Base-by-base conservation (phyloP, 768 basidiomycete species). In the Plicaturopsis crispa region DNA sequence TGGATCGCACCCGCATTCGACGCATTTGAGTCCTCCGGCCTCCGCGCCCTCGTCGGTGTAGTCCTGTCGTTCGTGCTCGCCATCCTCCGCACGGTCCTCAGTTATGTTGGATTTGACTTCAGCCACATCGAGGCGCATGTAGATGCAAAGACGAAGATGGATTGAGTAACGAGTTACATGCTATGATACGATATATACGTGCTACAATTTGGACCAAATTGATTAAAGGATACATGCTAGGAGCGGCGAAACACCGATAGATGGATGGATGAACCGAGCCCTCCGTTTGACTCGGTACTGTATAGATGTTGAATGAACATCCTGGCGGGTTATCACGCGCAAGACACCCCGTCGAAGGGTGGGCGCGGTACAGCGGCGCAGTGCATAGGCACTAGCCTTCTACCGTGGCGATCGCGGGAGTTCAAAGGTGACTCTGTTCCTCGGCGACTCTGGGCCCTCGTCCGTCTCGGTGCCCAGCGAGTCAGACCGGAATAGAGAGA, bases 1-100 rank as follows among this genome's bases (percentile, higher is more conserved):
- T 41, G 44, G 28, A 31, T 48, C 4, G 54, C 50, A 5, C 35
- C 36, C 22, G 19, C 54, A 19, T 60, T 64, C 38, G 59, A 60
- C 31, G 2, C 50, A 17, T 33, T 65, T 35, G 54, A 63, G 43
- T 19, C 35, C 33, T 49, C 39, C 7, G 53, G 50, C 16, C 24
- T 46, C 21, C 43, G 52, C 28, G 21, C 5, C 6, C 23, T 54
- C 32, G 16, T 54, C 3, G 54, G 55, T 8, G 35, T 24, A 21
- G 16, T 49, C 24, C 40, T 55, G 23, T 33, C 36, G 17, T 45
- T 47, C 23, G 24, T 11, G 36, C 36, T 38, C 8, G 14, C 23
- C 18, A 11, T 38, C 17, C 7, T 24, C 14, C 36, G 36, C 24
- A 16, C 6, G 14, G 17, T 34, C 8, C 26, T 28, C 26, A 14